phyloP scores from a whole-genome alignment of 257 asterid species.

The Nicotiana undulata region DNA sequence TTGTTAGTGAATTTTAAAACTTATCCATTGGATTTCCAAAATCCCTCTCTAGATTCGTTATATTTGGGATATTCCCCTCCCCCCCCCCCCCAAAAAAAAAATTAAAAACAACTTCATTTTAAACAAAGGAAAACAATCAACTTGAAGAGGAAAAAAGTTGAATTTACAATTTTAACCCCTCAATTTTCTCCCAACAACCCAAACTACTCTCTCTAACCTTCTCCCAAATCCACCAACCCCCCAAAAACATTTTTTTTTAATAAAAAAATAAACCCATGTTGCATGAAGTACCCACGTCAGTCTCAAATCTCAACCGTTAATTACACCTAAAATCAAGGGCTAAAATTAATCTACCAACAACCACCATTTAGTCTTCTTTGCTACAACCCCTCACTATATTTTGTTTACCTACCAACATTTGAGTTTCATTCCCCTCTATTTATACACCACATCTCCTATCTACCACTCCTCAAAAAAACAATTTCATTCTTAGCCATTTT shows the following conservation, averaged over 20 bases:
- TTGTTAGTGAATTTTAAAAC: neutral
- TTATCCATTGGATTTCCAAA: neutral
- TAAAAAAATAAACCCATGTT: neutral
- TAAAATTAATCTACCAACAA: slow-evolving; percentile 41
- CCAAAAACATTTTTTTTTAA: neutral
- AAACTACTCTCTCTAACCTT: neutral
- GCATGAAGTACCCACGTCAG: slow-evolving; percentile 23
- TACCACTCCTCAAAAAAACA: slow-evolving; percentile 11
- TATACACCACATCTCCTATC: slow-evolving; percentile 29
- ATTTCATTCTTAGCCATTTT: neutral
- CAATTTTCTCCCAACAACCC: slow-evolving; percentile 2
- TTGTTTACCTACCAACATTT: slow-evolving; percentile 56
- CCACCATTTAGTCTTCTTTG: slow-evolving; percentile 19
- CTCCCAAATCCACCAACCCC: slow-evolving; percentile 5
- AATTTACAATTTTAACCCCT: neutral
- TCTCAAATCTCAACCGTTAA: slow-evolving; percentile 23
- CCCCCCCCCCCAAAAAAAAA: too few species aligned
- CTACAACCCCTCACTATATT: neutral
- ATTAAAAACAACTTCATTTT: too few species aligned
- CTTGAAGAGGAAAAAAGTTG: neutral
- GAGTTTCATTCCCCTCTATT: slow-evolving; percentile 21
- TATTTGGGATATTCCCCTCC: too few species aligned
- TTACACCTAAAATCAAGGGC: slow-evolving; percentile 16
- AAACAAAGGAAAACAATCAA: too few species aligned
- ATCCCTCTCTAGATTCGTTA: neutral